Conservation (phyloP, 1,284 basidiomycete genomes). For the Melanopsichium pennsylvanicum region DNA sequence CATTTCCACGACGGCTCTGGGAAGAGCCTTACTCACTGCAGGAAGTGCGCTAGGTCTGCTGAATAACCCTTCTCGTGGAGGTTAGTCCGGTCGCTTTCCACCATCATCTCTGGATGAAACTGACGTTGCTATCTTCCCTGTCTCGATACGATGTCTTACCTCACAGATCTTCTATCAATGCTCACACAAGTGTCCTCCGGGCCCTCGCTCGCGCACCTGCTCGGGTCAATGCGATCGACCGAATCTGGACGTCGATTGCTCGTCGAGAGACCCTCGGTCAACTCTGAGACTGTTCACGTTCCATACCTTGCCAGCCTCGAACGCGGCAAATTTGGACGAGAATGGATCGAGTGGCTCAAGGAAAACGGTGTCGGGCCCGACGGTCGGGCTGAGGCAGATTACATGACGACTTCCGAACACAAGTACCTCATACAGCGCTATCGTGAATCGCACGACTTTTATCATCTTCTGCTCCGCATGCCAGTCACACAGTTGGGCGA, state of each 20-base stretch:
- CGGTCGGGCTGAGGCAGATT: constrained; percentile 76
- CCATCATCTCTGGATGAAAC: too few species aligned
- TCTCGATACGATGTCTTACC: too few species aligned
- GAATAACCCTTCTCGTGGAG: constrained; percentile 81
- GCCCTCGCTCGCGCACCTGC: constrained; percentile 78
- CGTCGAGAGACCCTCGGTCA: constrained; percentile 82
- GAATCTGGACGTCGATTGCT: constrained; percentile 73
- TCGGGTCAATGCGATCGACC: constrained; percentile 80
- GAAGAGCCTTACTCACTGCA: constrained; percentile 75
- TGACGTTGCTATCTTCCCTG: too few species aligned
- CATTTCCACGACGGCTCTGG: constrained; percentile 15
- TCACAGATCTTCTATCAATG: constrained; percentile 41
- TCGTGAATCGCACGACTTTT: constrained; percentile 93
- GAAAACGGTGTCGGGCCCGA: constrained; percentile 92
- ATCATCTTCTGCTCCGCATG: constrained; percentile 85
- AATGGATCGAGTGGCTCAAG: constrained; percentile 90
- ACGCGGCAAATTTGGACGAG: constrained; percentile 83
- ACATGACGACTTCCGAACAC: constrained; percentile 80
- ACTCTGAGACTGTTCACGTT: constrained; percentile 80
- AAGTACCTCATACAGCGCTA: constrained; percentile 92
- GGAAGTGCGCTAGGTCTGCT: constrained; percentile 87
- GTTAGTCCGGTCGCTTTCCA: too few species aligned
- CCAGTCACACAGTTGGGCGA: constrained; percentile 91
- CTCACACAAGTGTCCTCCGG: constrained; percentile 53
- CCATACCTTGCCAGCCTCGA: constrained; percentile 73